Evolutionary conservation across 2,329 filamentous ascomycete genomes (phyloP), one percentile per base, ranked within the genome.

Genomic region (Cadophora sp.): DNA sequence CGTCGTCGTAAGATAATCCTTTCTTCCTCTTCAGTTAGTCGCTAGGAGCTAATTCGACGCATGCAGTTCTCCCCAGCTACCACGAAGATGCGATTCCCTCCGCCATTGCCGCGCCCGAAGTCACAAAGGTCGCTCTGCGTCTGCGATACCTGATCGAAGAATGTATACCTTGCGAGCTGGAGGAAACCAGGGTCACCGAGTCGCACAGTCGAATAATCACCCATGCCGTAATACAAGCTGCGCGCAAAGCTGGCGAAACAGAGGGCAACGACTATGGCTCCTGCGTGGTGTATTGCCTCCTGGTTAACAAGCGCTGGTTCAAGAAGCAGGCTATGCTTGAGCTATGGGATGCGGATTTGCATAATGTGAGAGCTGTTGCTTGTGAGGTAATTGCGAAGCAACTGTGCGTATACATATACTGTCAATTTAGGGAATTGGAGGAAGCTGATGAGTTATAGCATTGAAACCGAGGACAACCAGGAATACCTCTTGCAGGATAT

Each of bases 361-460:
- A 97, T 78, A 82, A 90, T 51, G 83, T 96, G 46, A 88, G 95
- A 34, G 93, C 93, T 1, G 83, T 87, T 2, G 94, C 96, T 16
- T 97, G 94, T 77, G 94, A 97, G 79, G 90, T 97, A 59, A 91
- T 99, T 75, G 94, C 96, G 24, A 99, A 98, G 83, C 84, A 87
- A 27, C 83, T 91, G 85, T 86, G 75, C 76, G 83, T 55, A 63
- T 16, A 37, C 19, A 24, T 12, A 37, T 24, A 11, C 9, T 24
- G 16, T 22, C 40, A 31, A 16, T 11, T 19, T 37, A 16, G 29
- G 55, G n/a, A 19, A 5, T 14, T 14, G 9, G 8, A 58, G 24
- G 19, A 11, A n/a, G 26, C 55, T 58, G 22, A 40, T 34, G 4
- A 58, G 11, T 6, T 34, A 22, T 68, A 92, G 91, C 73, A 98